Evolutionary conservation across 164 flowering plant genomes (phyloP), one percentile per base, ranked within the genome.

Genomic region (Aristolochia contorta): DNA sequence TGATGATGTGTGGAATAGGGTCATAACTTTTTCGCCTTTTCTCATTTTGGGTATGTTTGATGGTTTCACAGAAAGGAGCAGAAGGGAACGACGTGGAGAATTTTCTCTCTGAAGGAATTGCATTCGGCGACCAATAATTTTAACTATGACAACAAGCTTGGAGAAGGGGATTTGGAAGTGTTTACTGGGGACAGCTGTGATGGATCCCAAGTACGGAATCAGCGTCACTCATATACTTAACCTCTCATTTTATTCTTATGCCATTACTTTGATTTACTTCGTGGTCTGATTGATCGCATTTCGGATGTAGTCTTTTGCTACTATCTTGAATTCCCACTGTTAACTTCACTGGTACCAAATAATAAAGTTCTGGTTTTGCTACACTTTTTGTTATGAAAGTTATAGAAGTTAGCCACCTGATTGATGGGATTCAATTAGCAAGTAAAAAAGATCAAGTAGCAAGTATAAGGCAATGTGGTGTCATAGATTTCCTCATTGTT

Each of bases 111-210:
- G 83, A 92, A 92, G 74, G 98, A 92, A 72, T 73, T 92, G 72
- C 98, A 89, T 57, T 63, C 91, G 3, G 98, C 98, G 15, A 92
- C 96, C 0, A 92, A 92, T 68, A 89, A 87, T 69, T 92, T 92
- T 58, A 92, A 92, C 75, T 89, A 89, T 52, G 98, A 92, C 69
- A 89, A 92, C 77, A 92, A 92, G 77, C 88, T 92, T 19, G 98
- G 98, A 63, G 98, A 89, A 82, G 98, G 98, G 95, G 86, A 19
- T 92, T 92, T 69, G 96, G 98, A 32, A 92, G 98, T 68, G 98
- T 92, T 60, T 89, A 89, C 59, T 92, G 98, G 98, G 98, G 98
- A 23, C 98, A 92, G 75, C 82, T 87, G 0, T 87, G 93, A 89
- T 77, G 98, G 98, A 66, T 92, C 98, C 50, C 98, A 92, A 69